Percentiles rank a stretch among this genome's conserved stretches.
Evolutionary conservation across 2,329 filamentous ascomycete species (phyloP).

Genomic region (Huntiella bhutanensis): DNA sequence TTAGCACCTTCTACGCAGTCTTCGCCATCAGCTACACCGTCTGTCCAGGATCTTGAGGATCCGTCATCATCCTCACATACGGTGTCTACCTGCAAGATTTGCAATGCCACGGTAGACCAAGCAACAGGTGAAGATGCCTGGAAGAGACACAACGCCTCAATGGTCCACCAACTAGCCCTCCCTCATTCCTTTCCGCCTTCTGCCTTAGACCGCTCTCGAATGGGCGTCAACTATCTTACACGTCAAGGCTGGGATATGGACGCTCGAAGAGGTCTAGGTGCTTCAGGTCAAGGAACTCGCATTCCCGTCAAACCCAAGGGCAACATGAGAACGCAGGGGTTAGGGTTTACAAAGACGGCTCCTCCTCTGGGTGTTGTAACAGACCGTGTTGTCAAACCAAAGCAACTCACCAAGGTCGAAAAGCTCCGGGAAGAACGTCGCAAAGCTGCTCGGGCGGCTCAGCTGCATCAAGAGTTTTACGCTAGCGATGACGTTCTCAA

Average conservation of each 20-base stretch:
- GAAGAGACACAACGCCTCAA: conserved; percentile 35
- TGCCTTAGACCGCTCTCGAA: conserved; percentile 47
- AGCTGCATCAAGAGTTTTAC: conserved; percentile 53
- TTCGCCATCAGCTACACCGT: neutral
- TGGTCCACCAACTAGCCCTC: conserved; percentile 54
- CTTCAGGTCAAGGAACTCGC: conserved; percentile 49
- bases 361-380: conserved; percentile 17
- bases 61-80: conserved; percentile 9
- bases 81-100: conserved; percentile 17
- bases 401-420: conserved; percentile 50
- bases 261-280: conserved; percentile 51
- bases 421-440: conserved; percentile 41
- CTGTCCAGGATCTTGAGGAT: neutral
- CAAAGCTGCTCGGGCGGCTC: conserved; percentile 43
- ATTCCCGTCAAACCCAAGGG: conserved; percentile 53
- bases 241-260: conserved; percentile 61
- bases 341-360: conserved; percentile 35
- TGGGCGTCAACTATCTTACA: conserved; percentile 48
- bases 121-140: conserved; percentile 12
- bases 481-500: conserved; percentile 54
- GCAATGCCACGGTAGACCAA: conserved; percentile 19
- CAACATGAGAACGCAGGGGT: conserved; percentile 58
- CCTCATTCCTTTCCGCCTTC: conserved; percentile 54
- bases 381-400: conserved; percentile 19
- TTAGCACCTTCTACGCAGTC: neutral